These are phyloP conservation scores for Coemansia sp. DNA, from an alignment of 192 early-diverging fungal species.

Conservation along the genomic window DNA sequence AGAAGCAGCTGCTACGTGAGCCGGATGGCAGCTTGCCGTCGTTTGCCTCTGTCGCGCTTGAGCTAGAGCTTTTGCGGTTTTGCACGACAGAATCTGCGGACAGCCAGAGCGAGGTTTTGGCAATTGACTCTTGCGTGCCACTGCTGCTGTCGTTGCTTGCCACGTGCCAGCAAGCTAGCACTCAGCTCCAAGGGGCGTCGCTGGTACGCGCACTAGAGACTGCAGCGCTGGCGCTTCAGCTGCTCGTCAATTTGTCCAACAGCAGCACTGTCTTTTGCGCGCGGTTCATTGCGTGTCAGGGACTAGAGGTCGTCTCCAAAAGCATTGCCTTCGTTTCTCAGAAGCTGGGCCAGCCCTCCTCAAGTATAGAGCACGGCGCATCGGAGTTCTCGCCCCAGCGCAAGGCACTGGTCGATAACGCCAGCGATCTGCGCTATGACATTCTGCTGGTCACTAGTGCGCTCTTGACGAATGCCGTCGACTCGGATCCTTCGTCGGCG, in stretches of 20 bases:
- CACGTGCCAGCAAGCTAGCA: slow-evolving; percentile 22
- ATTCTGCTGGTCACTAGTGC: slow-evolving; percentile 43
- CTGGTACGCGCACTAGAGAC: slow-evolving; percentile 31
- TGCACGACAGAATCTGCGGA: slow-evolving; percentile 37
- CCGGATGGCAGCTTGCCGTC: slow-evolving; percentile 11
- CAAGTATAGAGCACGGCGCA: neutral
- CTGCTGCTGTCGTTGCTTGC: slow-evolving; percentile 27
- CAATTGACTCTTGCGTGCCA: slow-evolving; percentile 19
- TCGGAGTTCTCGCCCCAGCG: slow-evolving; percentile 17
- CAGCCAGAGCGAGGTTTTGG: slow-evolving; percentile 38
- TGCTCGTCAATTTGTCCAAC: slow-evolving; percentile 48
- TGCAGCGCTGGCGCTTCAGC: slow-evolving; percentile 33
- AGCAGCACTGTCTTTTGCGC: slow-evolving; percentile 39
- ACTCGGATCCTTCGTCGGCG: slow-evolving; percentile 38
- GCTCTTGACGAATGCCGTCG: slow-evolving; percentile 41
- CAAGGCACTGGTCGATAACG: slow-evolving; percentile 15
- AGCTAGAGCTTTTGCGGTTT: slow-evolving; percentile 46
- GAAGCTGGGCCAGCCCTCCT: neutral
- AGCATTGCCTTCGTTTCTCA: slow-evolving; percentile 40
- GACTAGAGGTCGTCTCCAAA: slow-evolving; percentile 34
- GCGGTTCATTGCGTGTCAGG: slow-evolving; percentile 31
- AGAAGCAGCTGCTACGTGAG: slow-evolving; percentile 9
- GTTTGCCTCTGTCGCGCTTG: slow-evolving; percentile 26
- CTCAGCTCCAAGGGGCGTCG: neutral
- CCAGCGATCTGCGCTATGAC: slow-evolving; percentile 37